Base-by-base conservation (phyloP, 169 alveolate genomes). In the Theileria orientalis region DNA sequence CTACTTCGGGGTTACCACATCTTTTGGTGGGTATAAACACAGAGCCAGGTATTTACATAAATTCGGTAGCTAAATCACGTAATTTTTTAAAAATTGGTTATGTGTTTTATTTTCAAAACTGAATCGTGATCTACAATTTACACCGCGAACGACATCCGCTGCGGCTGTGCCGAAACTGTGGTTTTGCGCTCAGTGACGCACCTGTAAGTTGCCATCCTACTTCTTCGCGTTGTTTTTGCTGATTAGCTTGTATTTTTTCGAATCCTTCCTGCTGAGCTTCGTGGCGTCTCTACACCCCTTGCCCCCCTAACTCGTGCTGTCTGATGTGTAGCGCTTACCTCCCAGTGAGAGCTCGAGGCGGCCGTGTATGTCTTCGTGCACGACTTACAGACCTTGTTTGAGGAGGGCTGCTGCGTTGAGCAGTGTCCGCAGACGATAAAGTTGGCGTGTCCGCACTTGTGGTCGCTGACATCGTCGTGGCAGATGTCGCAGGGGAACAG, bases 351-450 rank as follows among this genome's bases (percentile, higher is more conserved):
- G 35, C 84, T 70, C 27, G 78, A 69, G 19, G 86, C 63, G 25
- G 83, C 93, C 21, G 74, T 60, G 70, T 57, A 62, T 29, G 69
- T 76, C 61, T 83, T 61, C 62, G 77, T 67, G 51, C 91, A 74
- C 71, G 51, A 27, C 49, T 76, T 47, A 74, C 91, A 77, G 51
- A 75, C 80, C 77, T 63, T 85, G 49, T 87, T 86, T 5, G 93
- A 83, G 29, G 85, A 75, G 3, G 80, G 71, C 78, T 87, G 93
- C 73, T 91, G 96, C 32, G 87, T 68, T 30, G 94, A 86, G 60
- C 96, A 92, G 78, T 76, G 89, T 7, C 96, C 96, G 76, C 96
- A 92, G 2, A 92, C 92, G 84, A 92, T 88, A 14, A 92, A 83
- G 51, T 90, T 75, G 21, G 95, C 96, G 90, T 87, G 90, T 44